Evolutionary conservation across 2,329 filamentous ascomycete species (phyloP).

Genomic region (Pseudocercospora fuligena): DNA sequence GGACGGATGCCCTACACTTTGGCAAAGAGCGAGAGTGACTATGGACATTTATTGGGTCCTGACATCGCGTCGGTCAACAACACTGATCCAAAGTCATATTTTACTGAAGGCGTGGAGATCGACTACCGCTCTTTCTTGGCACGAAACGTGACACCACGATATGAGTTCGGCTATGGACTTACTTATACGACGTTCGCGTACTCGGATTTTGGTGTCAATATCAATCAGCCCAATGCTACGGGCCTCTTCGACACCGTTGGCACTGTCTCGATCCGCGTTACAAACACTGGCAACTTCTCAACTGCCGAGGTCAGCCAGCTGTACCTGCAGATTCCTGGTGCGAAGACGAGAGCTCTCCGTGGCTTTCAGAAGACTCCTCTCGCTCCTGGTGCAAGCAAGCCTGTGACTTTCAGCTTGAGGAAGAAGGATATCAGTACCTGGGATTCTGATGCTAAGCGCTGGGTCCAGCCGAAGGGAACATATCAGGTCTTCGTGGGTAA

Average conservation of each 20-base stretch:
- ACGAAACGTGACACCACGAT: conserved; percentile 28
- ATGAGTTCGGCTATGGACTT: conserved; percentile 4
- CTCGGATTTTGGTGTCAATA: conserved; percentile 17
- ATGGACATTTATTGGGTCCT: conserved; percentile 28
- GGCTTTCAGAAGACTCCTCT: conserved; percentile 46
- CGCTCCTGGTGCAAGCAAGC: conserved; percentile 24
- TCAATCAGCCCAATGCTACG: conserved; percentile 11
- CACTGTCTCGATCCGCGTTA: conserved; percentile 60
- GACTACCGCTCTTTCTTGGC: conserved; percentile 50
- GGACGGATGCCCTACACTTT: conserved; percentile 38
- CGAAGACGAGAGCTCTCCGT: conserved; percentile 35
- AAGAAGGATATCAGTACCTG: conserved; percentile 25
- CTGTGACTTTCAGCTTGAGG: conserved; percentile 21
- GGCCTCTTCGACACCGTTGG: conserved; percentile 66
- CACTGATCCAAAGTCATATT: conserved; percentile 45
- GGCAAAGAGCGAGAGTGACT: conserved; percentile 34
- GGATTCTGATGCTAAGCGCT: conserved; percentile 8
- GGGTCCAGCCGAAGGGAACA: conserved; percentile 25
- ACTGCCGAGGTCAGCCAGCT: conserved; percentile 63
- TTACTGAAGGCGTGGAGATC: conserved; percentile 46
- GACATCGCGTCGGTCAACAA: conserved; percentile 11
- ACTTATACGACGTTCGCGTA: background rate
- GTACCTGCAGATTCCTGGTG: conserved; percentile 46
- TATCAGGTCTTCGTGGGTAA: conserved; percentile 26
- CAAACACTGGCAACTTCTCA: conserved; percentile 62